These are phyloP conservation scores for Bolboschoenoplectus hybrid DNA, from an alignment of 202 grass and related monocot genomes.

Conservation along the genomic window DNA sequence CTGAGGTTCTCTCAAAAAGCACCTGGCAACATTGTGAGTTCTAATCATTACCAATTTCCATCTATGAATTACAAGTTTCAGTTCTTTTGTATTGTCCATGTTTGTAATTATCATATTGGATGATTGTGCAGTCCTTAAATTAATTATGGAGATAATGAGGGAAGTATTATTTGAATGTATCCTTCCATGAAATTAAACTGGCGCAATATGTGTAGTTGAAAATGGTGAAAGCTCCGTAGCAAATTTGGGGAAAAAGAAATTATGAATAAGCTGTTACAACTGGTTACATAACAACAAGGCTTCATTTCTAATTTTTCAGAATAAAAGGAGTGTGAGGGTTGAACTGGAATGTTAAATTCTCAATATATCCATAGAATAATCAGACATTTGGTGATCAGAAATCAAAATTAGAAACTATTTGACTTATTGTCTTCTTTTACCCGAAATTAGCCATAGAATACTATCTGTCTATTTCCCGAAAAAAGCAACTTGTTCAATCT, in stretches of 20 bases:
- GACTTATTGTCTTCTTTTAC: background rate
- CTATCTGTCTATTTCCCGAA: no score
- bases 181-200: background rate
- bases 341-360: background rate
- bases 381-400: background rate
- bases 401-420: background rate
- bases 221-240: background rate
- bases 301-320: background rate
- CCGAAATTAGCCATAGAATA: background rate
- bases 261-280: no score
- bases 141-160: background rate
- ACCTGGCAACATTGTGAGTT: slow-evolving; percentile 89
- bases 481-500: background rate
- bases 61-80: background rate
- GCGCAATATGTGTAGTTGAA: background rate
- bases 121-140: background rate
- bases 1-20: slow-evolving; percentile 83
- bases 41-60: background rate
- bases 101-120: background rate
- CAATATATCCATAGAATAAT: background rate
- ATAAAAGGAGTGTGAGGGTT: background rate
- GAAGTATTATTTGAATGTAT: background rate
- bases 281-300: background rate
- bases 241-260: background rate
- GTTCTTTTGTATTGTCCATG: background rate